Evolutionary conservation across 2,329 filamentous ascomycete species (phyloP), one percentile per base, ranked within the genome.

Genomic region (Hymenotorrendiella dingleyae): DNA sequence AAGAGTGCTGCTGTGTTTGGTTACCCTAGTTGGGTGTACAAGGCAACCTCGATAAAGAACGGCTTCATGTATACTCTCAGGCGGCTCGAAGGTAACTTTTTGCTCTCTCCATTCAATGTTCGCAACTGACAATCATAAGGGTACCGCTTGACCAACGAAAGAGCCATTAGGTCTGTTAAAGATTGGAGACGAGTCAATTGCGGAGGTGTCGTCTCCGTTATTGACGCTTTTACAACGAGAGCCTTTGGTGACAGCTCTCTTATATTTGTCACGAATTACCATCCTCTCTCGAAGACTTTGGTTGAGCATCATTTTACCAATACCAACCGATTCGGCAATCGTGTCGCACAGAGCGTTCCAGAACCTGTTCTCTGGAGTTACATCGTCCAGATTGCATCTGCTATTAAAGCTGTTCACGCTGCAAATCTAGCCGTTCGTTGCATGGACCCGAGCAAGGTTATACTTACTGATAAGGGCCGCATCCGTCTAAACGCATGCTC

Each of bases 171-270:
- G 45, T 80, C 84, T 1, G 85, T 93, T 42, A 87, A 90, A 55
- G 82, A 86, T 9, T 98, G 93, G 93, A 91, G 90, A 59, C 80
- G 85, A 45, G 78, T 98, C 36, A 76, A 78, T 58, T 91, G 84
- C 57, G 84, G 82, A 43, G 87, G 80, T 52, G 78, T 97, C 16
- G 91, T 97, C 22, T 84, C 83, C 0, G 78, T 94, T 7, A 82
- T 94, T 57, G 89, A 96, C 64, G 88, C 87, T 1, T 98, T 98
- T 58, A 98, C 93, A 0, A 94, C 88, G 10, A 75, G 89, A 48
- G 86, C 84, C 20, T 98, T 98, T 63, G 87, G 88, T 42, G 93
- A 97, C 62, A 94, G 87, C 64, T 97, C 93, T 3, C 74, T 98
- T 42, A 84, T 98, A 36, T 85, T 98, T 57, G 89, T 94, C 19